Conservation (phyloP, 2,329 filamentous ascomycete species). For the Mycosphaerella sp. region DNA sequence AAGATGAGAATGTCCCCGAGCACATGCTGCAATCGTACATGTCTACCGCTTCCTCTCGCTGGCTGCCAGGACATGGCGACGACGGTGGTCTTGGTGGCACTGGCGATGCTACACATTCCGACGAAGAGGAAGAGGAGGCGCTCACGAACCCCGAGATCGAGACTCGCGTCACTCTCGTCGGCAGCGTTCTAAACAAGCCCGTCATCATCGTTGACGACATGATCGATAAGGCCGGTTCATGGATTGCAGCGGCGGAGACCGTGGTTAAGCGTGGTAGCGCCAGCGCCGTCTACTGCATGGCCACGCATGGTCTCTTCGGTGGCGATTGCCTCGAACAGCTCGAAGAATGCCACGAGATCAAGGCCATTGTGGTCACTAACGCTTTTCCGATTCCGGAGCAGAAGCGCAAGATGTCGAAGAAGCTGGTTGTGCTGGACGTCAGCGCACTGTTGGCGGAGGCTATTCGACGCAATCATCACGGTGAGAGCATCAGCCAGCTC, state of each 20-base stretch:
- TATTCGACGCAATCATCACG: slow-evolving; percentile 93
- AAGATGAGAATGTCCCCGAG: slow-evolving; percentile 57
- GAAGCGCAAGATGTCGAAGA: slow-evolving; percentile 63
- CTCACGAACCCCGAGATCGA: slow-evolving; percentile 74
- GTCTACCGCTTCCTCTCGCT: slow-evolving; percentile 70
- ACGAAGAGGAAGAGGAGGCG: slow-evolving; percentile 91
- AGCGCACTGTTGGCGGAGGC: slow-evolving; percentile 84
- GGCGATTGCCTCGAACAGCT: slow-evolving; percentile 84
- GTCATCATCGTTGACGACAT: slow-evolving; percentile 98
- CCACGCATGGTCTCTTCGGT: slow-evolving; percentile 91
- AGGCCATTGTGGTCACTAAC: slow-evolving; percentile 92
- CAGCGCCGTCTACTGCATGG: slow-evolving; percentile 94
- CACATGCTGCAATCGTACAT: slow-evolving; percentile 78
- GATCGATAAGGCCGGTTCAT: slow-evolving; percentile 95
- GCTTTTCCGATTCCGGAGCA: slow-evolving; percentile 85
- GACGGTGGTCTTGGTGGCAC: slow-evolving; percentile 67
- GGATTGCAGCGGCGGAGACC: slow-evolving; percentile 95
- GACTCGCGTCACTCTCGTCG: slow-evolving; percentile 95
- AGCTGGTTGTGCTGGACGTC: slow-evolving; percentile 83
- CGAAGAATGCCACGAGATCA: slow-evolving; percentile 86
- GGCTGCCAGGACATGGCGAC: slow-evolving; percentile 36
- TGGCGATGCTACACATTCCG: slow-evolving; percentile 72
- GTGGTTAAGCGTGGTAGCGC: slow-evolving; percentile 89
- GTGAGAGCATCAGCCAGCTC: slow-evolving; percentile 64
- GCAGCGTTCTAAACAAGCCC: slow-evolving; percentile 78